These are phyloP conservation scores for Aspergillus sclerotiicarbonarius DNA, from an alignment of 495 filamentous ascomycete genomes.

Conservation along the genomic window DNA sequence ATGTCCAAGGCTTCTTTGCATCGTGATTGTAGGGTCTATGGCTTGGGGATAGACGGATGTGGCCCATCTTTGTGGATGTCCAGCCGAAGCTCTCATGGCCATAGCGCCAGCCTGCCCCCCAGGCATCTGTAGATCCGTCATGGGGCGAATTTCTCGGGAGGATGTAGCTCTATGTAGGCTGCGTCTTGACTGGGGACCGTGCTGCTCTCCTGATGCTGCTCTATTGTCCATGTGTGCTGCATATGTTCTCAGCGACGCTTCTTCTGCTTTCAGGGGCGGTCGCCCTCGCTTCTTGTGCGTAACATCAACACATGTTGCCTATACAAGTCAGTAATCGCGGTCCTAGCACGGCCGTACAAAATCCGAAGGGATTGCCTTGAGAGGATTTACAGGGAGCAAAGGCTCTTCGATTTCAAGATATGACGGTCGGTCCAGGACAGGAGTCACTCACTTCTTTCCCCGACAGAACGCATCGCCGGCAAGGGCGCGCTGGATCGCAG, in stretches of 20 bases:
- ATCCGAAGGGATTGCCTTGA: too few species aligned
- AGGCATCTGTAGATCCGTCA: conserved; percentile 42
- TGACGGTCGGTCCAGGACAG: too few species aligned
- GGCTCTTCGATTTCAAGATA: not conserved
- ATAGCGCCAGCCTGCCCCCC: conserved; percentile 23
- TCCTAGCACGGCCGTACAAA: not conserved
- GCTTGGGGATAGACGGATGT: conserved; percentile 35
- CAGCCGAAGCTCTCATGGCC: conserved; percentile 22
- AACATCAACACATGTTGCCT: conserved; percentile 90
- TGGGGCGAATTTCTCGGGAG: conserved; percentile 45
- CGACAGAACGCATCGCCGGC: conserved; percentile 59
- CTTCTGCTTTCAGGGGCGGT: conserved; percentile 86
- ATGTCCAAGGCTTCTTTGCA: conserved; percentile 27
- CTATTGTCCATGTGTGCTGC: conserved; percentile 32
- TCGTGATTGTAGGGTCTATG: conserved; percentile 30
- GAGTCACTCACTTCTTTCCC: conserved; percentile 60
- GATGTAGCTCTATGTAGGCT: conserved; percentile 40
- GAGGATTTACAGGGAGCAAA: conserved; percentile 6
- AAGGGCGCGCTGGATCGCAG: conserved; percentile 66
- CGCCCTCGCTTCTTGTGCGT: conserved; percentile 95
- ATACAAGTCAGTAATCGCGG: conserved; percentile 3
- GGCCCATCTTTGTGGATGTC: conserved; percentile 40
- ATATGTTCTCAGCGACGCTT: conserved; percentile 41
- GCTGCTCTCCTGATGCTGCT: conserved; percentile 26
- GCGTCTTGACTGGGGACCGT: conserved; percentile 26